Conservation (phyloP, 2,329 filamentous ascomycete species). For the Fusarium compactum region DNA sequence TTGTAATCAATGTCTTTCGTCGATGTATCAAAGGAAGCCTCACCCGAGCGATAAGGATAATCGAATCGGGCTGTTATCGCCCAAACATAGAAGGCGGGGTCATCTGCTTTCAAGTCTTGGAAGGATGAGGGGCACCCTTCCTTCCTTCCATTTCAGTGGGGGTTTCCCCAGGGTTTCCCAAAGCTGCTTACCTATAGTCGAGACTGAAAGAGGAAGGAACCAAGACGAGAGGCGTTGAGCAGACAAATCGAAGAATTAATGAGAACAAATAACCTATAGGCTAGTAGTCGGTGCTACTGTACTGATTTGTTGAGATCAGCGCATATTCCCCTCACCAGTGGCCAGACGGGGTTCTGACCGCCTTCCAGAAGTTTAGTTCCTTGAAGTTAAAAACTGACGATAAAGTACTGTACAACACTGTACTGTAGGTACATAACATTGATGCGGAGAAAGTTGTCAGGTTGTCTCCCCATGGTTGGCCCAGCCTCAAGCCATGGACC, state of each 20-base stretch:
- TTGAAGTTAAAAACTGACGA: neutral
- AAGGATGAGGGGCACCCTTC: slow-evolving; percentile 27
- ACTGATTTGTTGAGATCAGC: slow-evolving; percentile 18
- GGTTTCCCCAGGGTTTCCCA: slow-evolving; percentile 20
- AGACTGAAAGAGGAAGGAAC: slow-evolving; percentile 31
- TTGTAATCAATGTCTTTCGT: neutral
- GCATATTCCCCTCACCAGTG: slow-evolving; percentile 29
- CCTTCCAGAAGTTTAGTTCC: slow-evolving; percentile 36
- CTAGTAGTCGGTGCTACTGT: neutral
- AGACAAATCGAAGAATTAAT: neutral
- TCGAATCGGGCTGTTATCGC: slow-evolving; percentile 25
- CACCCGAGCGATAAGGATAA: slow-evolving; percentile 14
- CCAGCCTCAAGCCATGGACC: slow-evolving; percentile 22
- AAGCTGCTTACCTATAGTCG: neutral
- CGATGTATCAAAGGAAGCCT: neutral
- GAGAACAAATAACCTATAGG: neutral
- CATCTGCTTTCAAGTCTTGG: slow-evolving; percentile 16
- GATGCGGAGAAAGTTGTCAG: slow-evolving; percentile 33
- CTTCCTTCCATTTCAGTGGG: slow-evolving; percentile 15
- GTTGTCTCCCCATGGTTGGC: slow-evolving; percentile 33
- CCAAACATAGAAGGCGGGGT: slow-evolving; percentile 28
- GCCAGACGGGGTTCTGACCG: slow-evolving; percentile 35
- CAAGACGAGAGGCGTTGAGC: slow-evolving; percentile 9
- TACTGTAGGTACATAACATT: neutral
- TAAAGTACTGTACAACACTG: neutral